phyloP scores from a whole-genome alignment of 148 eudicot genomes.

The Linanthus parryae region DNA sequence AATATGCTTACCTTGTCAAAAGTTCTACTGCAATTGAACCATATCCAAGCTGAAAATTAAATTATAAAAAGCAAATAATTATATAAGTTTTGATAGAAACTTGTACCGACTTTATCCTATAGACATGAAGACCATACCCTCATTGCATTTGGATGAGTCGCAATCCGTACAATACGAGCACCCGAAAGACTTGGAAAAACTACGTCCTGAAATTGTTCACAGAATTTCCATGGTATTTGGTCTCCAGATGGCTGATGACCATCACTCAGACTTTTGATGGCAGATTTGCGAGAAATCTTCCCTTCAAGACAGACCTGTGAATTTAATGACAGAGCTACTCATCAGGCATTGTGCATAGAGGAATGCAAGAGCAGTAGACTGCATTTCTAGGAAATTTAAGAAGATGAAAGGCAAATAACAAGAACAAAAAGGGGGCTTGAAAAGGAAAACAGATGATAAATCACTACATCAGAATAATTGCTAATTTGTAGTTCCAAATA shows the following conservation, averaged over 20 bases:
- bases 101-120: background rate
- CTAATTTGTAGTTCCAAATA: no score
- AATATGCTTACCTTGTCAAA: constrained; percentile 49
- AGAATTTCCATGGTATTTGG: constrained; percentile 97
- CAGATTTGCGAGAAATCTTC: constrained; percentile 74
- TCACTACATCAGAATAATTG: no score
- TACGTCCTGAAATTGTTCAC: constrained; percentile 69
- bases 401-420: no score
- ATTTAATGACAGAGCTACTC: no score
- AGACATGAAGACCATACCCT: constrained; percentile 36
- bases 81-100: background rate
- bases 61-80: constrained; percentile 1
- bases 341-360: no score
- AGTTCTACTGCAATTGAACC: constrained; percentile 87
- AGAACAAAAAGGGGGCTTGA: no score
- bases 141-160: constrained; percentile 98
- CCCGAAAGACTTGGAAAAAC: constrained; percentile 89
- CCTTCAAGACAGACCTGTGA: constrained; percentile 87
- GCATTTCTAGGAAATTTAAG: no score
- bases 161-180: constrained; percentile 92
- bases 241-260: constrained; percentile 85
- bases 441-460: no score
- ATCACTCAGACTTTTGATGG: constrained; percentile 61
- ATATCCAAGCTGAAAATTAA: constrained; percentile 78
- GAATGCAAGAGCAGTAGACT: no score